Evolutionary conservation across 2,329 filamentous ascomycete genomes (phyloP).

Genomic region (Fusarium heterosporum): DNA sequence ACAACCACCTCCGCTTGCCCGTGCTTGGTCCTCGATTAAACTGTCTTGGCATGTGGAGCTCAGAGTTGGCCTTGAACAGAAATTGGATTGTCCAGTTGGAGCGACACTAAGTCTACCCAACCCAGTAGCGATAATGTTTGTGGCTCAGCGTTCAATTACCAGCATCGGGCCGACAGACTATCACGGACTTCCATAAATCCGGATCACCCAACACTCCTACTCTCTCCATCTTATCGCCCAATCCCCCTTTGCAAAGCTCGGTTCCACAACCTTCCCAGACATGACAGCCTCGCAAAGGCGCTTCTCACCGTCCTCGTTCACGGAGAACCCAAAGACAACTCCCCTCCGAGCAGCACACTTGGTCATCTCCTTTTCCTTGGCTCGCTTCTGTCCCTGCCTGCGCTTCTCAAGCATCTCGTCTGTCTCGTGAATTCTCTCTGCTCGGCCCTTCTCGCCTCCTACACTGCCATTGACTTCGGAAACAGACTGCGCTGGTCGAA

Average conservation of each 20-base stretch:
- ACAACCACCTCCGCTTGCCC: background rate
- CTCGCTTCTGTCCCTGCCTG: slow-evolving; percentile 58
- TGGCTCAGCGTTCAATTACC: background rate
- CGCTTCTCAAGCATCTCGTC: slow-evolving; percentile 63
- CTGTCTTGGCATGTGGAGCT: background rate
- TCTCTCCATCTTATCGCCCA: slow-evolving; percentile 70
- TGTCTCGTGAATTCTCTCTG: slow-evolving; percentile 64
- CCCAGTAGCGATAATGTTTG: background rate
- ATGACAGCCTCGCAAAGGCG: slow-evolving; percentile 70
- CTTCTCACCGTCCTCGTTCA: slow-evolving; percentile 23
- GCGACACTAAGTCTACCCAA: background rate
- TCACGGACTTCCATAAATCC: background rate
- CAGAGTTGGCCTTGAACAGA: background rate
- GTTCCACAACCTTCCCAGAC: slow-evolving; percentile 68
- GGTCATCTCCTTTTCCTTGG: slow-evolving; percentile 67
- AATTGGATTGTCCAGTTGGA: background rate
- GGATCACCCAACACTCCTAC: background rate
- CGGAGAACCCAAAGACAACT: slow-evolving; percentile 65
- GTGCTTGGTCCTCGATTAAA: background rate
- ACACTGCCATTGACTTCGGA: slow-evolving; percentile 68
- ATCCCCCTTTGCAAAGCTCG: slow-evolving; percentile 70
- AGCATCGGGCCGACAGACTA: slow-evolving; percentile 3
- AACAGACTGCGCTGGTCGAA: slow-evolving; percentile 52
- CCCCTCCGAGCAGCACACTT: slow-evolving; percentile 71
- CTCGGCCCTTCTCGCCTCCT: slow-evolving; percentile 65